Base-by-base conservation (phyloP, 2,329 filamentous ascomycete genomes). In the Bipolaris gigantea region DNA sequence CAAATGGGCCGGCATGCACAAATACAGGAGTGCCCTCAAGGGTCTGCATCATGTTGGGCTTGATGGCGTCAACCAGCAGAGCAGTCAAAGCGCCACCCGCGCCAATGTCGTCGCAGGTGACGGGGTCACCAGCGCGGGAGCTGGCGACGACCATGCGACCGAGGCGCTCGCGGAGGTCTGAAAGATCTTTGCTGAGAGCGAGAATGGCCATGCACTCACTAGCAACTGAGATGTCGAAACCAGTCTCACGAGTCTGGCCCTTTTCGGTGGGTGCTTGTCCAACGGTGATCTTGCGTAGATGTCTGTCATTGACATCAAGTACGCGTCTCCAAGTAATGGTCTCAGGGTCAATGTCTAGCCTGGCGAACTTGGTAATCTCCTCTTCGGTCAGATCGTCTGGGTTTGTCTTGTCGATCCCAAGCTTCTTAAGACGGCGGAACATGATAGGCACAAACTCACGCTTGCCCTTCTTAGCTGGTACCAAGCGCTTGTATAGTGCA, bases 181-280 rank as follows among this genome's bases (percentile, higher is more conserved):
- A 79, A 57, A 97, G 82, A 72, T 88, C 86, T 60, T 91, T 97
- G 79, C 91, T 95, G 63, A 99, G 84, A 9, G 94, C 94, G 52
- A 99, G 85, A 57, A 99, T 96, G 57, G 94, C 94, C 94, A 99
- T 99, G 74, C 92, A 96, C 76, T 97, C 94, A 74, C 90, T 95
- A 38, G 94, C 94, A 27, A 99, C 94, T 0, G 93, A 96, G 63
- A 99, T 99, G 72, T 99, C 94, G 69, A 99, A 99, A 40, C 90
- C 92, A 30, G 94, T 97, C 75, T 94, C 85, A 58, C 94, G 86
- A 23, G 85, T 89, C 64, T 91, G 86, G 13, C 92, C 92, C 79
- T 92, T 96, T 77, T 99, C 94, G 0, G 93, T 96, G 4, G 89
- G 81, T 0, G 93, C 93, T 61, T 89, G 88, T 35, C 94, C 94